These are phyloP conservation scores for Musa balbisiana DNA, from an alignment of 202 grass and related monocot genomes.

Conservation along the genomic window DNA sequence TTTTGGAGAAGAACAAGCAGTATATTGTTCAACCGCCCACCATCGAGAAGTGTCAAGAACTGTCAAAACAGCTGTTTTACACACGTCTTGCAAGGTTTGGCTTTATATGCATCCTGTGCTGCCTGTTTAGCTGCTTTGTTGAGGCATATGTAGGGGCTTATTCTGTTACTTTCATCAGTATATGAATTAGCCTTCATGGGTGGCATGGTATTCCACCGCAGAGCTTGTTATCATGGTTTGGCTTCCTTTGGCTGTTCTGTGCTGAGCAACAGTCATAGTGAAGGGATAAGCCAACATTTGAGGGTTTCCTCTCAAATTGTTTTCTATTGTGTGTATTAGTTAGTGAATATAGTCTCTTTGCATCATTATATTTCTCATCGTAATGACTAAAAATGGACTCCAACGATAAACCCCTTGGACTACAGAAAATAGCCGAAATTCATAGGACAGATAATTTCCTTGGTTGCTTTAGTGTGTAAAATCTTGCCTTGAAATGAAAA, in stretches of 20 bases:
- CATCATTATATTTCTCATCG: not conserved
- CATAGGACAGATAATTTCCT: too few species aligned
- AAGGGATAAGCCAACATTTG: conserved; percentile 25
- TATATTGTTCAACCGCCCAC: conserved; percentile 67
- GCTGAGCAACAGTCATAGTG: conserved; percentile 26
- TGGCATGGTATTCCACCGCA: conserved; percentile 39
- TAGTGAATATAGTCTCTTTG: not conserved
- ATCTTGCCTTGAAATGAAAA: too few species aligned
- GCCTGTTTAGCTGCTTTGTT: not conserved
- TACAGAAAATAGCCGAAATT: too few species aligned
- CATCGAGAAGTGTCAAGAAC: conserved; percentile 68
- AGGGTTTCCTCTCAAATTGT: not conserved
- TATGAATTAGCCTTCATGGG: conserved; percentile 12
- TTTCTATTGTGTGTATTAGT: not conserved
- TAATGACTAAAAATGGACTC: not conserved
- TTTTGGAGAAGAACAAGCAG: conserved; percentile 88
- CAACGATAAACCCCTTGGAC: too few species aligned
- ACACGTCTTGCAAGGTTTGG: conserved; percentile 75
- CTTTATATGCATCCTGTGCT: not conserved
- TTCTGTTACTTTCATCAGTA: not conserved
- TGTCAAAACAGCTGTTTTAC: conserved; percentile 95
- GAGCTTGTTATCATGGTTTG: conserved; percentile 47
- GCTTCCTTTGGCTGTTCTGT: conserved; percentile 27
- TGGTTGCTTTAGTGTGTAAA: too few species aligned
- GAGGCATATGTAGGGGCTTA: not conserved